phyloP scores from a whole-genome alignment of 2,329 filamentous ascomycete species.

The Epichloe aotearoae region DNA sequence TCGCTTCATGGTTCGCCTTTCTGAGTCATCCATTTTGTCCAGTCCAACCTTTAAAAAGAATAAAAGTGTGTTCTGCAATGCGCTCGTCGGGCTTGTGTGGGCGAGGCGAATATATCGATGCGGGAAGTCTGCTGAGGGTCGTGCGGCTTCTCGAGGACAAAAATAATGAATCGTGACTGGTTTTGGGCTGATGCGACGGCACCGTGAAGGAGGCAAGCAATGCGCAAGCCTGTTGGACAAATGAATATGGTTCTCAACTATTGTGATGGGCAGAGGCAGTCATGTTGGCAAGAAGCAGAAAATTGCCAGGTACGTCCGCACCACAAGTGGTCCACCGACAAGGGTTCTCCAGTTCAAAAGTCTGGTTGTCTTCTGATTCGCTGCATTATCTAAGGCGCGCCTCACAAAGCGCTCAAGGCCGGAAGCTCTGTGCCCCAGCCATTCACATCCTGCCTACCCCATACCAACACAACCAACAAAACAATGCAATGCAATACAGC shows the following conservation, averaged over 20 bases:
- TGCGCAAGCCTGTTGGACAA: no score
- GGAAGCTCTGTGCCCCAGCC: no score
- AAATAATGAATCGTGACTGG: not conserved
- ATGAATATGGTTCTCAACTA: no score
- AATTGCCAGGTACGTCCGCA: not conserved
- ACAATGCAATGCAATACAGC: no score
- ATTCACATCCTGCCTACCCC: no score
- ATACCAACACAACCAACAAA: no score
- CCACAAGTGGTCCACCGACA: not conserved
- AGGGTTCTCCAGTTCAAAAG: not conserved
- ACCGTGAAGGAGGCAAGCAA: no score
- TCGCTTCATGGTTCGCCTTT: slow-evolving; percentile 60
- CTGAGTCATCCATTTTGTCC: slow-evolving; percentile 54
- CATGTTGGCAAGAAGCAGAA: not conserved
- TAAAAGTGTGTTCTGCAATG: not conserved
- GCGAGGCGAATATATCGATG: not conserved
- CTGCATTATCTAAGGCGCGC: no score
- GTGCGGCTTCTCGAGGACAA: not conserved
- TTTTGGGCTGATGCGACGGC: not conserved
- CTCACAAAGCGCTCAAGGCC: no score
- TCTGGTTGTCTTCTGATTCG: no score
- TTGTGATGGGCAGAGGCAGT: not conserved
- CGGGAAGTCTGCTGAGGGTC: not conserved
- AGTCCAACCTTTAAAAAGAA: not conserved
- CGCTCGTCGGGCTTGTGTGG: not conserved